phyloP scores from a whole-genome alignment of 2,329 filamentous ascomycete genomes.

The Fusarium kyushuense region DNA sequence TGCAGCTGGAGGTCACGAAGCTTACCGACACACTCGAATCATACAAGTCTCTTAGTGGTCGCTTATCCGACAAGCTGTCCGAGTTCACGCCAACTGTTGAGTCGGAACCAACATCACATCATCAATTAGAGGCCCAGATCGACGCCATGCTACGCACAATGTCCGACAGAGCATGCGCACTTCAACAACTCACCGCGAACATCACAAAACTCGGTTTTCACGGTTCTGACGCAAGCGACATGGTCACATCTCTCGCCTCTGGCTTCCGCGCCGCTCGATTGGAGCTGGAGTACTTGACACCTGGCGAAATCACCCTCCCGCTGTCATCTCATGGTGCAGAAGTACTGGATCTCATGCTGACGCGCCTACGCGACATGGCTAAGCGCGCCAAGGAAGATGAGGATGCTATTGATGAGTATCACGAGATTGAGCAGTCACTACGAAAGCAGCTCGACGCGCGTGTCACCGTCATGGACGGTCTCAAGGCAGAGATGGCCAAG shows the following conservation, averaged over 20 bases:
- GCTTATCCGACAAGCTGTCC: constrained; percentile 54
- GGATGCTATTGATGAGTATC: constrained; percentile 70
- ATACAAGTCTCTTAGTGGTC: constrained; percentile 58
- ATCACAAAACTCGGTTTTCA: constrained; percentile 65
- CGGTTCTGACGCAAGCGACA: constrained; percentile 60
- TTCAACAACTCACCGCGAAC: constrained; percentile 59
- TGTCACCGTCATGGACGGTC: constrained; percentile 62
- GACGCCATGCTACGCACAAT: constrained; percentile 59
- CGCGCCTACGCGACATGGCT: constrained; percentile 62
- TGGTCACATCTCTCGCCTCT: constrained; percentile 60
- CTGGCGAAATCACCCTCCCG: constrained; percentile 67
- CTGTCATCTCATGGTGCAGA: constrained; percentile 65
- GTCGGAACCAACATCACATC: constrained; percentile 31
- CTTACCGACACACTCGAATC: constrained; percentile 61
- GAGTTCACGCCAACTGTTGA: constrained; percentile 29
- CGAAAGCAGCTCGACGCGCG: constrained; percentile 68
- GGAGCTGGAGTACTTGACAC: constrained; percentile 72
- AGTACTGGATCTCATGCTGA: constrained; percentile 67
- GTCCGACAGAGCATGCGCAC: constrained; percentile 62
- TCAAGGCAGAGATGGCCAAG: constrained; percentile 58
- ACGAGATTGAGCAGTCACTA: constrained; percentile 66
- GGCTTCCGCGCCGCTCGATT: constrained; percentile 69
- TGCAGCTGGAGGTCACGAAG: constrained; percentile 63
- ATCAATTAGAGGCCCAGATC: constrained; percentile 58
- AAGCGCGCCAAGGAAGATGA: constrained; percentile 62